Base-by-base conservation (phyloP, 148 eudicot genomes). In the Camellia sinensis region DNA sequence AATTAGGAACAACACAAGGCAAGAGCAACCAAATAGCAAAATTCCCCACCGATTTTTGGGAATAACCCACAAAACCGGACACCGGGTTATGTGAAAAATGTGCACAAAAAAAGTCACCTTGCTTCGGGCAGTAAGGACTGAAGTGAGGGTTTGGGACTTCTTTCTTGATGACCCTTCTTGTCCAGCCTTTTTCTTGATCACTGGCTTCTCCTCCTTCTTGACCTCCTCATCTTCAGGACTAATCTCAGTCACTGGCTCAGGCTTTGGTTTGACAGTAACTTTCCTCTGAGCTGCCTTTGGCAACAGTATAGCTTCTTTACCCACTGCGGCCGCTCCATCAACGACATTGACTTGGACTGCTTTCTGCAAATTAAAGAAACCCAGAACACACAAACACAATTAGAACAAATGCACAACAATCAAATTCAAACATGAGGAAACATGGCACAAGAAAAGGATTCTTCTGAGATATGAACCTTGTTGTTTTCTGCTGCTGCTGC, bases 41-140 rank as follows among this genome's bases (percentile, higher is more conserved):
- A 29, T 29, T 1, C 37, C 37, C 37, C 37, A 29, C 37, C 37
- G 1, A 29, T 29, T 29, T 29, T 29, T 29, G 37, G 37, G 37
- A 29, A 29, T 29, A 29, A 29, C 37, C 37, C 37, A 29, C 37
- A 29, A 29, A 29, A 1, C 37, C 37, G 0, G 37, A 29, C 37
- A 29, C 37, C 37, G 37, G 37, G 37, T 29, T 29, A 29, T 29
- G 37, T 29, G 37, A 29, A 29, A 1, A 29, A 29, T 29, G 37
- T 29, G 1, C 37, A 29, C 37, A 1, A 29, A 29, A 29, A 29
- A 29, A 1, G 37, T 29, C 37, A 29, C 37, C 88, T 91, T 86
- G 90, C 90, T 89, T 66, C 94, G 84, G 69, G 92, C 92, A 82
- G 87, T 84, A 29, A 91, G 90, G 65, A 89, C 80, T 4, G 92